Conservation (phyloP, 257 asterid genomes). For the Osmanthus fragrans region DNA sequence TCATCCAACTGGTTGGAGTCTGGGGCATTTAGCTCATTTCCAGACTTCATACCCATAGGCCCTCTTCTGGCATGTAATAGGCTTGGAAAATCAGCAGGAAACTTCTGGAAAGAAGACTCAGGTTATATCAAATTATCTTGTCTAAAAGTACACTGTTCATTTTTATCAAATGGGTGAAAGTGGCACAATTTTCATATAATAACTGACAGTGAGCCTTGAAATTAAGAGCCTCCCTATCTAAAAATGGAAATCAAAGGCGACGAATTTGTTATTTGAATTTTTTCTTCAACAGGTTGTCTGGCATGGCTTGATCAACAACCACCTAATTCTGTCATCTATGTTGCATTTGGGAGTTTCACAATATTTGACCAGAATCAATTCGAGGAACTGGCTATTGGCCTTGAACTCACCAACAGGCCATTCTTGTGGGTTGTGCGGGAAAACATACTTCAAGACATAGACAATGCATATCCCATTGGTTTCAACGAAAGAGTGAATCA, state of each 20-base stretch:
- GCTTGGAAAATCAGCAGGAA: conserved; percentile 45
- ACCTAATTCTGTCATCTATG: too few relatives aligned
- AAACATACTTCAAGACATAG: too few relatives aligned
- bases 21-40: conserved; percentile 32
- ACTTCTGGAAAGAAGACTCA: conserved; percentile 55
- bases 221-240: too few relatives aligned
- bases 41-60: conserved; percentile 41
- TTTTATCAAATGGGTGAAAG: too few relatives aligned
- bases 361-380: conserved; percentile 19
- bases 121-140: not conserved
- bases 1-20: conserved; percentile 47
- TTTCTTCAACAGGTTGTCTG: too few relatives aligned
- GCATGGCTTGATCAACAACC: too few relatives aligned
- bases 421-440: not conserved
- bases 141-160: too few relatives aligned
- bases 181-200: too few relatives aligned
- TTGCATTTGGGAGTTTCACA: not conserved
- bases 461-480: not conserved
- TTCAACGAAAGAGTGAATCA: not conserved
- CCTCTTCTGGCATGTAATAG: conserved; percentile 56
- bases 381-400: conserved; percentile 34
- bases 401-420: conserved; percentile 23
- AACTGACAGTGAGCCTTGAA: too few relatives aligned
- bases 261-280: too few relatives aligned
- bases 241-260: too few relatives aligned